Percentiles rank a stretch among this genome's conserved stretches.
Evolutionary conservation across 2,329 filamentous ascomycete genomes (phyloP).

Genomic region (Claviceps africana): DNA sequence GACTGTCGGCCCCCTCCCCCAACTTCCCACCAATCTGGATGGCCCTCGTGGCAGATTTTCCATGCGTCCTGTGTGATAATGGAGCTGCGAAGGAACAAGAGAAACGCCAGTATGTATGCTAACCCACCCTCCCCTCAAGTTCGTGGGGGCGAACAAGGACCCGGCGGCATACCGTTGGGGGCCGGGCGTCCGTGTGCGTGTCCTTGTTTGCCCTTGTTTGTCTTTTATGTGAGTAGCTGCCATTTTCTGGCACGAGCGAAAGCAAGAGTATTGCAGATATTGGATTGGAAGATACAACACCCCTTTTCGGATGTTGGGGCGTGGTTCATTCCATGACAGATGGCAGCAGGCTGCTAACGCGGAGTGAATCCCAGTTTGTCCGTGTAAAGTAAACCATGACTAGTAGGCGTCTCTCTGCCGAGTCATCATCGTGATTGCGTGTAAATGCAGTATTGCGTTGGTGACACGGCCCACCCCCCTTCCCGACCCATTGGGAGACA

Average conservation of each 20-base stretch:
- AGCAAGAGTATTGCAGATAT: not conserved
- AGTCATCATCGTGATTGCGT: not conserved
- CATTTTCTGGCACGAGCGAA: not conserved
- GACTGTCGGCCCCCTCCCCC: not conserved
- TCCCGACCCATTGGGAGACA: not conserved
- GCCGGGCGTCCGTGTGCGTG: not conserved
- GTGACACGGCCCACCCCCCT: not conserved
- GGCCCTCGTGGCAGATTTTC: not conserved
- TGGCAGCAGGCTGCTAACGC: not conserved
- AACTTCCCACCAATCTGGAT: not conserved
- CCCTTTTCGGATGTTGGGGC: not conserved
- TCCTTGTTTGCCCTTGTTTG: not conserved
- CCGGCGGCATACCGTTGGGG: not conserved
- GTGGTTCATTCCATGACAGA: not conserved
- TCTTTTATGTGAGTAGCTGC: not conserved
- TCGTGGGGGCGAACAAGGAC: not conserved
- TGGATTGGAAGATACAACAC: not conserved
- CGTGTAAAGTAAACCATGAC: not conserved
- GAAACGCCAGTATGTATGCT: too few relatives aligned
- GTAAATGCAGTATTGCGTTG: not conserved
- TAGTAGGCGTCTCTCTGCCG: not conserved
- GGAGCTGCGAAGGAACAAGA: not conserved
- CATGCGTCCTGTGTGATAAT: not conserved
- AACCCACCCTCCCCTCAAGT: not conserved
- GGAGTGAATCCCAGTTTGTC: not conserved